Evolutionary conservation across 2,329 filamentous ascomycete genomes (phyloP).

Genomic region (Curvularia verruculosa): DNA sequence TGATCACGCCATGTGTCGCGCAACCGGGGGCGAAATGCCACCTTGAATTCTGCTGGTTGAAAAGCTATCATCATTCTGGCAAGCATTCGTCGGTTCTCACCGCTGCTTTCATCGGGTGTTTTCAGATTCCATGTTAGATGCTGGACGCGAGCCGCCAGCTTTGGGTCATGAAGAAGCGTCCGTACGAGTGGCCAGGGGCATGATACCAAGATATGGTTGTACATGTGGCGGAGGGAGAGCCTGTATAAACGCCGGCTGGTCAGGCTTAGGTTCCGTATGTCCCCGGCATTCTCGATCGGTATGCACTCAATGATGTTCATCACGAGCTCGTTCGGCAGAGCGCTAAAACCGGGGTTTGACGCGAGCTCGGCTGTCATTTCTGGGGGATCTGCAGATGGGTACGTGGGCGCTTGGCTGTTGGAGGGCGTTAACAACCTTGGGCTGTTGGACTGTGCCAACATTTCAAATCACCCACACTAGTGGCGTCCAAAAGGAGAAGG

Average conservation of each 20-base stretch:
- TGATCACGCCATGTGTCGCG: not conserved
- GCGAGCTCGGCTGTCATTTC: conserved; percentile 4
- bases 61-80: not conserved
- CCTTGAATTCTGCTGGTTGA: not conserved
- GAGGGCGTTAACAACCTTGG: not conserved
- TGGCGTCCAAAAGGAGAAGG: not conserved
- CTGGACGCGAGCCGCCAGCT: conserved; percentile 5
- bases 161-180: conserved; percentile 1
- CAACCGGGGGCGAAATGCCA: not conserved
- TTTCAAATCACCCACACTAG: not conserved
- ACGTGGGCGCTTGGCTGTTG: not conserved
- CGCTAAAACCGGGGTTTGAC: not conserved
- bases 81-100: not conserved
- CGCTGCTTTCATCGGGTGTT: not conserved
- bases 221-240: conserved; percentile 9
- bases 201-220: conserved; percentile 4
- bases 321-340: conserved; percentile 12
- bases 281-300: conserved; percentile 3
- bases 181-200: conserved; percentile 10
- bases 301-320: conserved; percentile 12
- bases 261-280: conserved; percentile 8
- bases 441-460: not conserved
- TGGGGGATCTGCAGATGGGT: not conserved
- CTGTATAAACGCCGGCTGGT: conserved; percentile 11
- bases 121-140: conserved; percentile 7